These are phyloP conservation scores for Camelina sativa DNA, from an alignment of 345 rosid species.

Conservation along the genomic window DNA sequence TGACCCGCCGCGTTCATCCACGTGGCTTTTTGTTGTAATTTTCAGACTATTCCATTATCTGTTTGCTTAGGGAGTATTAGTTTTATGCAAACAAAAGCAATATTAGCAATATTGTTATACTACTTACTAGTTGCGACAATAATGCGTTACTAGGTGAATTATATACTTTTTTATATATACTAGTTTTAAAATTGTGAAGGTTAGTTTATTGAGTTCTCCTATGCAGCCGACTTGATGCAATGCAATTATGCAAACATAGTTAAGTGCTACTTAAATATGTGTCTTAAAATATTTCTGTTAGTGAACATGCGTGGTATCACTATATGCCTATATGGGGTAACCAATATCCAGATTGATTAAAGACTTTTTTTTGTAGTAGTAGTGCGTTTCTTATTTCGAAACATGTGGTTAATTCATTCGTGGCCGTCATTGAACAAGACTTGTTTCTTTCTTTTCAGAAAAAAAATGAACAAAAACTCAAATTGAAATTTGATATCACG, in stretches of 20 bases:
- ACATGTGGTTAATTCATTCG: slow-evolving; percentile 33
- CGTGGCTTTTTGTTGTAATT: slow-evolving; percentile 16
- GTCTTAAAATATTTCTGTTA: not conserved
- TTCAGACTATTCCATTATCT: not conserved
- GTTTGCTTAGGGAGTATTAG: not conserved
- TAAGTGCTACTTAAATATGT: not conserved
- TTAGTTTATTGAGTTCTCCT: not conserved
- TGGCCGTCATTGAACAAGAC: slow-evolving; percentile 10
- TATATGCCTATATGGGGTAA: not conserved
- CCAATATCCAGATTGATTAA: slow-evolving; percentile 1
- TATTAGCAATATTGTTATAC: too few relatives aligned
- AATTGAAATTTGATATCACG: slow-evolving; percentile 33
- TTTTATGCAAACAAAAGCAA: not conserved
- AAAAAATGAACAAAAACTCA: slow-evolving; percentile 14
- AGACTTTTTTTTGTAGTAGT: slow-evolving; percentile 5
- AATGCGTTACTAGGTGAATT: not conserved
- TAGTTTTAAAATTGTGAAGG: not conserved
- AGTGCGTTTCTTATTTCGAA: slow-evolving; percentile 10
- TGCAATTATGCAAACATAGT: not conserved
- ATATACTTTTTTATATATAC: not conserved
- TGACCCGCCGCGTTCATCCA: slow-evolving; percentile 31
- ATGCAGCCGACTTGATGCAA: not conserved
- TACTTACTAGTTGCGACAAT: not conserved
- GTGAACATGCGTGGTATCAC: slow-evolving; percentile 19
- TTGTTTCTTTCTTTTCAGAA: not conserved